Percentiles rank a stretch among this genome's conserved stretches.
Conservation (phyloP, 1,139 yeast genomes). For the Hansenula anomala region DNA sequence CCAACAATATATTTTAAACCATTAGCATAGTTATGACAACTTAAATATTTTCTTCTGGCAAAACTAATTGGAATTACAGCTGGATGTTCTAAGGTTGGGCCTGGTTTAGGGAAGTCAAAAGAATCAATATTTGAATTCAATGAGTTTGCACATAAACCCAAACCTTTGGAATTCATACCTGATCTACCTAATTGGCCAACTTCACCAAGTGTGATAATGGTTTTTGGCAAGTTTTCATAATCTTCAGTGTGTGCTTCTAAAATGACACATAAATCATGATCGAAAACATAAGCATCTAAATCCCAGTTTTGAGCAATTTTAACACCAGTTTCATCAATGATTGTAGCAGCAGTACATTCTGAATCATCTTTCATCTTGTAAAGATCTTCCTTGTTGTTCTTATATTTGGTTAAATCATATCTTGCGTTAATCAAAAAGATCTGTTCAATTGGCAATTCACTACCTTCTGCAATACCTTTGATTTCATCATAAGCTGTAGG, state of each 20-base stretch:
- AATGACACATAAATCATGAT: slow-evolving; percentile 9
- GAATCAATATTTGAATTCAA: slow-evolving; percentile 10
- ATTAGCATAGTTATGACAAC: slow-evolving; percentile 11
- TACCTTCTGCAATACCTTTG: slow-evolving; percentile 10
- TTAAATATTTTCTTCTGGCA: slow-evolving; percentile 11
- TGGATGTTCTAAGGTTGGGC: slow-evolving; percentile 4
- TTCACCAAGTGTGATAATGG: slow-evolving; percentile 11
- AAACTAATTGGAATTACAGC: slow-evolving; percentile 9
- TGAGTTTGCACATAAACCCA: slow-evolving; percentile 12
- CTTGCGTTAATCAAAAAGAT: slow-evolving; percentile 12
- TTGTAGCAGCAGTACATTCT: slow-evolving; percentile 12
- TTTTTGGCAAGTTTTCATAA: slow-evolving; percentile 10
- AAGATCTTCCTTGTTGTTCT: slow-evolving; percentile 6
- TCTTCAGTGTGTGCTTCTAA: slow-evolving; percentile 10
- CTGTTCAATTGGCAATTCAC: slow-evolving; percentile 9
- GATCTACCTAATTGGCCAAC: slow-evolving; percentile 14
- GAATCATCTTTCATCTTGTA: slow-evolving; percentile 11
- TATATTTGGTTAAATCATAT: slow-evolving; percentile 11
- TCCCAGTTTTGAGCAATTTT: slow-evolving; percentile 10
- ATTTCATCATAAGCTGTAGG: slow-evolving; percentile 6
- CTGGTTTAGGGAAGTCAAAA: slow-evolving; percentile 9
- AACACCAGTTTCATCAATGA: slow-evolving; percentile 12
- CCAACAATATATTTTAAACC: slow-evolving; percentile 11
- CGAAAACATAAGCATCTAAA: slow-evolving; percentile 9
- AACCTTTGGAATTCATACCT: slow-evolving; percentile 12